phyloP scores from a whole-genome alignment of 2,329 filamentous ascomycete species.

The Pyrenophora graminea region DNA sequence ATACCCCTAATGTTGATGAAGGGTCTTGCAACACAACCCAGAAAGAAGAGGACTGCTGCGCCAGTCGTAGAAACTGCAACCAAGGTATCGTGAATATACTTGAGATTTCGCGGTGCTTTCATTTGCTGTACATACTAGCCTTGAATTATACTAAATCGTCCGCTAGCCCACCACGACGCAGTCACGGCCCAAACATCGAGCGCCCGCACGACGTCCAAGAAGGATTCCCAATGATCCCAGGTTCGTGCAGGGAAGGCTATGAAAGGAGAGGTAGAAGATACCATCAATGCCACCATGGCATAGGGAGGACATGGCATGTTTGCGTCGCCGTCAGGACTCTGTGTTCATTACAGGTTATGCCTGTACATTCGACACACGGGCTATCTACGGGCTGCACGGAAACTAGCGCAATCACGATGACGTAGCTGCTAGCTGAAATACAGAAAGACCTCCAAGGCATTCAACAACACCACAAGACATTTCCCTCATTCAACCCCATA shows the following conservation, averaged over 20 bases:
- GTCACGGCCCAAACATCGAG: background rate
- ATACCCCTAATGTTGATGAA: conserved; percentile 51
- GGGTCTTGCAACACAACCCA: conserved; percentile 41
- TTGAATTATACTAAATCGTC: conserved; percentile 3
- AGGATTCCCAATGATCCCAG: background rate
- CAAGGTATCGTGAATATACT: conserved; percentile 26
- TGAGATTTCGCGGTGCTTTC: conserved; percentile 17
- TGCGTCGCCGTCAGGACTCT: background rate
- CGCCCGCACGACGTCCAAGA: background rate
- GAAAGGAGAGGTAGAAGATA: background rate
- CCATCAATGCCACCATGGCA: background rate
- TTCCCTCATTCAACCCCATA: background rate
- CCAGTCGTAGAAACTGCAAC: conserved; percentile 8
- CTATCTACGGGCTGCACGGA: conserved; percentile 5
- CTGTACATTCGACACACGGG: background rate
- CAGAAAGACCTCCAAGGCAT: background rate
- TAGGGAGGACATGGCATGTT: background rate
- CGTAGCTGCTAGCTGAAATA: conserved; percentile 7
- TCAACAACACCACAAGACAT: background rate
- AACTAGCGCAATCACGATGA: conserved; percentile 22
- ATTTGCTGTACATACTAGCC: background rate
- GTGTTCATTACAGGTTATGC: background rate
- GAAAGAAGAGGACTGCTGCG: conserved; percentile 31
- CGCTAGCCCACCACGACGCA: conserved; percentile 1
- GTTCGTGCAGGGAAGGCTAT: background rate